Conservation (phyloP, 352 stramenopile genomes). For the Phytophthora palmivora region DNA sequence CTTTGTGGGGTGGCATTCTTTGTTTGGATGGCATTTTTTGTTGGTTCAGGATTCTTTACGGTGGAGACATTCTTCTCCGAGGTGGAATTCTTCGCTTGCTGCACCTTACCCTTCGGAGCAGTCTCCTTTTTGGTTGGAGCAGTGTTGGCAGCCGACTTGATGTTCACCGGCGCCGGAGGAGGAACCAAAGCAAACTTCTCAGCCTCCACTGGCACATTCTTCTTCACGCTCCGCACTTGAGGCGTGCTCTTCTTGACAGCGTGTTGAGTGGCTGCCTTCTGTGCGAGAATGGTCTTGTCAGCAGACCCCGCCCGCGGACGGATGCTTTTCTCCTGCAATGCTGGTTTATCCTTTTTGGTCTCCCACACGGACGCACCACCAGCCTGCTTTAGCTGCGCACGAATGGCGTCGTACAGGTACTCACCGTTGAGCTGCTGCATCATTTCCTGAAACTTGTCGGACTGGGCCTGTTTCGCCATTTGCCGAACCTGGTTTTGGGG, state of each 20-base stretch:
- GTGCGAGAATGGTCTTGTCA: constrained; percentile 1
- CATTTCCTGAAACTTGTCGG: constrained; percentile 28
- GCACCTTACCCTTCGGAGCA: not conserved
- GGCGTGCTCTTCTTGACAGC: constrained; percentile 16
- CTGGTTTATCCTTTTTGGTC: constrained; percentile 13
- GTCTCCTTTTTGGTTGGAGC: constrained; percentile 2
- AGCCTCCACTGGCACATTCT: constrained; percentile 12
- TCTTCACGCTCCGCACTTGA: constrained; percentile 18
- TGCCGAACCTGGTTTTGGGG: constrained; percentile 7
- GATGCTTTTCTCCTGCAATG: constrained; percentile 19
- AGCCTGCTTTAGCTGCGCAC: constrained; percentile 17
- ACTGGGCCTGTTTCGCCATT: constrained; percentile 26
- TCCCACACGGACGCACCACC: constrained; percentile 24
- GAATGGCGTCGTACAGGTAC: constrained; percentile 31
- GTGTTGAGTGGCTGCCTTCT: constrained; percentile 22
- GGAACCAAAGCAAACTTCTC: constrained; percentile 9
- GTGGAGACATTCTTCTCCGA: not conserved
- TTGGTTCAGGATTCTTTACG: not conserved
- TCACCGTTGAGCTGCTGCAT: constrained; percentile 24
- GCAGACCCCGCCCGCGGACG: constrained; percentile 1
- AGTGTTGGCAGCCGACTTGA: constrained; percentile 1
- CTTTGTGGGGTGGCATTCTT: constrained; percentile 8
- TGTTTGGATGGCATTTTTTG: no score
- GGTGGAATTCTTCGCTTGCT: not conserved
- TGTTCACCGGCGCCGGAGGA: constrained; percentile 12